Evolutionary conservation across 2,329 filamentous ascomycete genomes (phyloP).

Genomic region (Dactylellina leptospora): DNA sequence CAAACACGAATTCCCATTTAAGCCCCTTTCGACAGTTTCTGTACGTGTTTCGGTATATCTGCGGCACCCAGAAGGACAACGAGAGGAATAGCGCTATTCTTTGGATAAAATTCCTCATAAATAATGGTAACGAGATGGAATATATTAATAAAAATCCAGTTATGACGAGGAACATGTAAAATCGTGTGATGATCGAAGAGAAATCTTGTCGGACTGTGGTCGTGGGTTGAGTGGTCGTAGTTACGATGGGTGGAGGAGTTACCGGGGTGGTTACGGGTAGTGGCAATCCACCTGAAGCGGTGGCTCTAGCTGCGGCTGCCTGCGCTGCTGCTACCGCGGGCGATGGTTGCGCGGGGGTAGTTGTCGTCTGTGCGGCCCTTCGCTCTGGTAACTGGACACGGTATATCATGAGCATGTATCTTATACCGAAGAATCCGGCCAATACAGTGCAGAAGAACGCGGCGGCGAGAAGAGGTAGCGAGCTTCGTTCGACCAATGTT

Average conservation of each 20-base stretch:
- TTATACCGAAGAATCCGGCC: slow-evolving; percentile 56
- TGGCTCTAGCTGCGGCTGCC: slow-evolving; percentile 37
- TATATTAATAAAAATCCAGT: slow-evolving; percentile 70
- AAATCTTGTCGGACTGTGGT: slow-evolving; percentile 59
- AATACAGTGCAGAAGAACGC: slow-evolving; percentile 57
- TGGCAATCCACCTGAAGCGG: slow-evolving; percentile 55
- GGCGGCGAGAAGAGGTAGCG: slow-evolving; percentile 55
- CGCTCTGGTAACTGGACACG: slow-evolving; percentile 56
- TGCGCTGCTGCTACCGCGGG: slow-evolving; percentile 37
- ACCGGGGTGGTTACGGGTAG: slow-evolving; percentile 54
- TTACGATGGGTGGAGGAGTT: slow-evolving; percentile 43
- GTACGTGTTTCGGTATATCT: slow-evolving; percentile 80
- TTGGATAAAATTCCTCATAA: slow-evolving; percentile 67
- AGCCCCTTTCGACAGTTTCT: slow-evolving; percentile 67
- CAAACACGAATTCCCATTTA: slow-evolving; percentile 88
- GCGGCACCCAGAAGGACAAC: slow-evolving; percentile 89
- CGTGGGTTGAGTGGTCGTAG: slow-evolving; percentile 22
- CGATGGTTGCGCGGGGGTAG: slow-evolving; percentile 42
- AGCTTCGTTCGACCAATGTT: slow-evolving; percentile 55
- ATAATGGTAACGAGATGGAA: slow-evolving; percentile 68
- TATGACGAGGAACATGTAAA: slow-evolving; percentile 67
- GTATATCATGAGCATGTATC: slow-evolving; percentile 57
- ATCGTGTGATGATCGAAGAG: slow-evolving; percentile 68
- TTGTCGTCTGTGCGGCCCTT: slow-evolving; percentile 37
- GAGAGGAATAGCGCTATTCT: slow-evolving; percentile 76